Evolutionary conservation across 1,284 basidiomycete species (phyloP).

Genomic region (Exobasidium rhododendri): DNA sequence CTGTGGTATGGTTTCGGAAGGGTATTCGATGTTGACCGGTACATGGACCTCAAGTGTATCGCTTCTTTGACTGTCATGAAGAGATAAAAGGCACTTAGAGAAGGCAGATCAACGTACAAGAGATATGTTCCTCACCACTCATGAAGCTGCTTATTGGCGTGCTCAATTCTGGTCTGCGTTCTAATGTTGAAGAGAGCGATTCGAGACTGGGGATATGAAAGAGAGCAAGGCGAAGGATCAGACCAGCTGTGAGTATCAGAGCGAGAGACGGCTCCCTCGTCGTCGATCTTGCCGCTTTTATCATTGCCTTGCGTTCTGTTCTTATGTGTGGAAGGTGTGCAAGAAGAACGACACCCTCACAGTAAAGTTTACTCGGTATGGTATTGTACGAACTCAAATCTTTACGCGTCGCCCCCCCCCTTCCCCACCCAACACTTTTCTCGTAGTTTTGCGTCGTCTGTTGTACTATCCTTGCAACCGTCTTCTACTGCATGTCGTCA

Average conservation of each 20-base stretch:
- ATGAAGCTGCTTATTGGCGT: conserved; percentile 74
- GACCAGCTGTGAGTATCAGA: not conserved
- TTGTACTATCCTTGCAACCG: too few species aligned
- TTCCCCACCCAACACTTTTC: too few species aligned
- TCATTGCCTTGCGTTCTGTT: too few species aligned
- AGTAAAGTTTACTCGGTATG: too few species aligned
- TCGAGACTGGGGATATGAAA: conserved; percentile 49
- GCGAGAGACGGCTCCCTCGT: not conserved
- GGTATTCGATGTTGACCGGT: conserved; percentile 14
- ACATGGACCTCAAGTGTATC: conserved; percentile 2
- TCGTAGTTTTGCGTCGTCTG: too few species aligned
- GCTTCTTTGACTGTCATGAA: conserved; percentile 56
- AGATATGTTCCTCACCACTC: not conserved
- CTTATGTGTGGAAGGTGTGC: too few species aligned
- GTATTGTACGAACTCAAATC: too few species aligned
- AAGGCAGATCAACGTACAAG: too few species aligned
- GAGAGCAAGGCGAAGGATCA: conserved; percentile 48
- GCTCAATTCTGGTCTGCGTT: conserved; percentile 67
- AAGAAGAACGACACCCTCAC: too few species aligned
- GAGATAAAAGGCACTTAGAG: too few species aligned
- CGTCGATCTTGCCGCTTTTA: not conserved
- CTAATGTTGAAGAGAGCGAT: conserved; percentile 39
- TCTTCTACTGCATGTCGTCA: too few species aligned
- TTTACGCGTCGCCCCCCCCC: too few species aligned
- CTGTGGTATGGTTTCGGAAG: conserved; percentile 18